Percentiles rank a stretch among this genome's conserved stretches.
Conservation (phyloP, 2,329 filamentous ascomycete genomes). For the Cytospora paraplurivora region DNA sequence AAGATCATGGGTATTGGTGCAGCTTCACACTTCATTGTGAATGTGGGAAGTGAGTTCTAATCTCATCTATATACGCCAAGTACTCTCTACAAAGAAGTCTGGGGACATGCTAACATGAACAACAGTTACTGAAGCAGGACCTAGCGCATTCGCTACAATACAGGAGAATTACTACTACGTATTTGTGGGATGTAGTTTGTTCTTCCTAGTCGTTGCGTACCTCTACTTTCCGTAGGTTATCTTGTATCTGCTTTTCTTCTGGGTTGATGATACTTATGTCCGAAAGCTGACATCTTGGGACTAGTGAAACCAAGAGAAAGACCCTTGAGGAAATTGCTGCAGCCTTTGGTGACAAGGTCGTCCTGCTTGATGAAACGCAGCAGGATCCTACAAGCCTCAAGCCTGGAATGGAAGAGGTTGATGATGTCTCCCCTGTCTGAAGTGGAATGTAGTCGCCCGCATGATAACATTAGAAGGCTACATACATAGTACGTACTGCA, state of each 20-base stretch:
- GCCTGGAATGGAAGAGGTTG: not conserved
- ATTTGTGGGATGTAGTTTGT: conserved; percentile 55
- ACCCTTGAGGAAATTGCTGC: conserved; percentile 52
- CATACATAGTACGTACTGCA: too few species aligned
- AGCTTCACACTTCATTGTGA: conserved; percentile 56
- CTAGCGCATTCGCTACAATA: conserved; percentile 58
- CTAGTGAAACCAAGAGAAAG: conserved; percentile 47
- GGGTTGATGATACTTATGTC: too few species aligned
- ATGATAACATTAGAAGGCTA: too few species aligned
- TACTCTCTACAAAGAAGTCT: not conserved
- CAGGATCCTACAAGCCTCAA: not conserved
- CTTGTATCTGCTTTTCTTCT: too few species aligned
- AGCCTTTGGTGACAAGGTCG: conserved; percentile 50
- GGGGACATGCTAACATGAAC: conserved; percentile 33
- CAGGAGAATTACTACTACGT: conserved; percentile 62
- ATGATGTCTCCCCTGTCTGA: not conserved
- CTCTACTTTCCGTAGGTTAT: conserved; percentile 51
- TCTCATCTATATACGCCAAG: not conserved
- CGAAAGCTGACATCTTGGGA: not conserved
- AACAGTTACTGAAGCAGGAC: conserved; percentile 53
- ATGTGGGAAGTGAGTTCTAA: conserved; percentile 42
- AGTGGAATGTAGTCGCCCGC: not conserved
- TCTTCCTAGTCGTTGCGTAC: conserved; percentile 56
- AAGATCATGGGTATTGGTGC: conserved; percentile 59
- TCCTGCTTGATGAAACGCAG: conserved; percentile 30